Percentiles rank a stretch among this genome's conserved stretches.
phyloP scores from a whole-genome alignment of 495 filamentous ascomycete species.

The Penicillium flavigenum region DNA sequence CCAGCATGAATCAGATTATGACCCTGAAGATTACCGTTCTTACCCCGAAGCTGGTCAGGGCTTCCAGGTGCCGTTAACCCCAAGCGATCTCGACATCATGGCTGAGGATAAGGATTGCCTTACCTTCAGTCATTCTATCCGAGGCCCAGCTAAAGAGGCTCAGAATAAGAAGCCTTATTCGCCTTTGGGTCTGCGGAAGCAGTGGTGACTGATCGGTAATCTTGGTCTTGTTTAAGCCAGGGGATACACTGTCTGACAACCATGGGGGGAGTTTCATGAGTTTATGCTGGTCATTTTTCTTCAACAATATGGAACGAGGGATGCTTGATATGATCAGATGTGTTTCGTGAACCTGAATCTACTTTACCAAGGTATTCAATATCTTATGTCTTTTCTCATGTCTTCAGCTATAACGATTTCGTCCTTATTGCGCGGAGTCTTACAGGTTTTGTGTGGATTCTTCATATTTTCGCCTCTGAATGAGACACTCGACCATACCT shows the following conservation, averaged over 20 bases:
- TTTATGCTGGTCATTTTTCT: not conserved
- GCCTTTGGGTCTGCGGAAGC: not conserved
- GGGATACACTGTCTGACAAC: not conserved
- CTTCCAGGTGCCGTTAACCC: conserved; percentile 34
- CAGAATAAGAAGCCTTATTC: conserved; percentile 1
- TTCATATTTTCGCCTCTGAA: not conserved
- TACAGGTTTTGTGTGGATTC: not conserved
- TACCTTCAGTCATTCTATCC: conserved; percentile 47
- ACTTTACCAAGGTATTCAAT: not conserved
- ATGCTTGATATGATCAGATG: not conserved
- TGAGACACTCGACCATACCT: not conserved
- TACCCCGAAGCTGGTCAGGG: conserved; percentile 67
- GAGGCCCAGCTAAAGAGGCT: conserved; percentile 22
- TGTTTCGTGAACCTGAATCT: not conserved
- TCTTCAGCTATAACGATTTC: not conserved
- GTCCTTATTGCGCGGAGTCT: not conserved
- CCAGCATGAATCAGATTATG: conserved; percentile 29
- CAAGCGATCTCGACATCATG: conserved; percentile 44
- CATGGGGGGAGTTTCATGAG: not conserved
- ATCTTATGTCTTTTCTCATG: not conserved
- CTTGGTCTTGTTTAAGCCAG: not conserved
- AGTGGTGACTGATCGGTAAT: not conserved
- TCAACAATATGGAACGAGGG: not conserved
- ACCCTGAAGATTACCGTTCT: conserved; percentile 51
- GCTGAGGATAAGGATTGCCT: conserved; percentile 41